A percentile compares a stretch with the other conserved stretches of the same genome.
phyloP scores from a whole-genome alignment of 208 protist genomes.

The Trichomonas gallinae region DNA sequence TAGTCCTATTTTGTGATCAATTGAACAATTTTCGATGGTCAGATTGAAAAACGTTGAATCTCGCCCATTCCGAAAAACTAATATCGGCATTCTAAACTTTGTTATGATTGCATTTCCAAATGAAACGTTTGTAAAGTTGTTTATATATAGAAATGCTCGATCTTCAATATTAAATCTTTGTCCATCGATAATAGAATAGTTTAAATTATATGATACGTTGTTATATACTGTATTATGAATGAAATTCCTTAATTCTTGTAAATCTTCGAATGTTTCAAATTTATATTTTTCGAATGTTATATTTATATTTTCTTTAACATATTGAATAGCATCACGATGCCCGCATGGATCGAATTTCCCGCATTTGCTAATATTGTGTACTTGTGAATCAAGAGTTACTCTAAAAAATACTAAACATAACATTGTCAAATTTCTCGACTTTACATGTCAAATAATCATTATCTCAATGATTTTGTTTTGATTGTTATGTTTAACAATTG shows the following conservation, averaged over 20 bases:
- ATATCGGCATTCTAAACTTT: not conserved
- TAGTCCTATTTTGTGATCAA: not conserved
- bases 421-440: not conserved
- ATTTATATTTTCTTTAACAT: not conserved
- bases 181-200: not conserved
- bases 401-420: not conserved
- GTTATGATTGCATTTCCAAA: not conserved
- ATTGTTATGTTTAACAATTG: too few species aligned
- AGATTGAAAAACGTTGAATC: not conserved
- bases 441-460: too few species aligned
- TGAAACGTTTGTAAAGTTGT: not conserved
- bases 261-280: not conserved
- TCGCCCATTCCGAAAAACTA: not conserved
- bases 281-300: not conserved
- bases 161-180: not conserved
- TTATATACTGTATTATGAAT: not conserved
- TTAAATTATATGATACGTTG: not conserved
- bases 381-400: not conserved
- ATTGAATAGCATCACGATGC: not conserved
- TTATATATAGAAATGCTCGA: not conserved
- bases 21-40: not conserved
- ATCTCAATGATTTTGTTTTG: too few species aligned
- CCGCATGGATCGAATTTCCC: not conserved
- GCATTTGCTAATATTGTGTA: not conserved
- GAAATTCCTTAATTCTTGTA: not conserved